A percentile compares a stretch with the other conserved stretches of the same genome.
These are phyloP conservation scores for Inosperma sp. DNA, from an alignment of 768 basidiomycete species.

Conservation along the genomic window DNA sequence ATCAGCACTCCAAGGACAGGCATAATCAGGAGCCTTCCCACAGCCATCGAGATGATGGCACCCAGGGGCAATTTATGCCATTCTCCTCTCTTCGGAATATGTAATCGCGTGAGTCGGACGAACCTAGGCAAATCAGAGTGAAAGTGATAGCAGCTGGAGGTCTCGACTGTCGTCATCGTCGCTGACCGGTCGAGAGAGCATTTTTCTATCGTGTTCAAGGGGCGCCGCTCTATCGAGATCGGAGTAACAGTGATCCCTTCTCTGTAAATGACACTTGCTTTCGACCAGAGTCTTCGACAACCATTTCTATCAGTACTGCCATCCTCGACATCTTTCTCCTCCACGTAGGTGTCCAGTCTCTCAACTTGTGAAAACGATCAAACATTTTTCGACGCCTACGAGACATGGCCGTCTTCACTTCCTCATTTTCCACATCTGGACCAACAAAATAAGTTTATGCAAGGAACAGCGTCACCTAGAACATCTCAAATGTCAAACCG, in stretches of 20 bases:
- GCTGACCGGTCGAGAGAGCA: too few species aligned
- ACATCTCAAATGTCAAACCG: not conserved
- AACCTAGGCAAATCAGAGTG: constrained; percentile 58
- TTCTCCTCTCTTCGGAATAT: constrained; percentile 40
- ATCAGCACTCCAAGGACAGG: constrained; percentile 61
- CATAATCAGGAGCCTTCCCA: constrained; percentile 51
- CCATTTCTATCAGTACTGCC: not conserved
- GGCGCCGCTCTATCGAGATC: too few species aligned
- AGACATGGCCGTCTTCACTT: constrained; percentile 44
- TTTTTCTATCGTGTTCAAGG: too few species aligned
- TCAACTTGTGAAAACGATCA: not conserved
- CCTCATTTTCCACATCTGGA: constrained; percentile 56
- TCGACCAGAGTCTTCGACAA: constrained; percentile 1
- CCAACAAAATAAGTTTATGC: constrained; percentile 53
- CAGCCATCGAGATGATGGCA: constrained; percentile 49
- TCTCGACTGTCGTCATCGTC: too few species aligned
- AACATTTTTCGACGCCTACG: constrained; percentile 29
- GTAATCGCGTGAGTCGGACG: constrained; percentile 56
- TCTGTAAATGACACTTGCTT: constrained; percentile 26
- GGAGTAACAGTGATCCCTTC: constrained; percentile 17
- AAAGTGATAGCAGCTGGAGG: constrained; percentile 65
- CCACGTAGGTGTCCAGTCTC: not conserved
- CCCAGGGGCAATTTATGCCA: constrained; percentile 45
- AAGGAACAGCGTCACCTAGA: constrained; percentile 62
- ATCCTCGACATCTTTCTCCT: not conserved